Percentiles rank a stretch among this genome's conserved stretches.
Evolutionary conservation across 176 grass and related monocot species (phyloP).

Genomic region (Sorghum bicolor): DNA sequence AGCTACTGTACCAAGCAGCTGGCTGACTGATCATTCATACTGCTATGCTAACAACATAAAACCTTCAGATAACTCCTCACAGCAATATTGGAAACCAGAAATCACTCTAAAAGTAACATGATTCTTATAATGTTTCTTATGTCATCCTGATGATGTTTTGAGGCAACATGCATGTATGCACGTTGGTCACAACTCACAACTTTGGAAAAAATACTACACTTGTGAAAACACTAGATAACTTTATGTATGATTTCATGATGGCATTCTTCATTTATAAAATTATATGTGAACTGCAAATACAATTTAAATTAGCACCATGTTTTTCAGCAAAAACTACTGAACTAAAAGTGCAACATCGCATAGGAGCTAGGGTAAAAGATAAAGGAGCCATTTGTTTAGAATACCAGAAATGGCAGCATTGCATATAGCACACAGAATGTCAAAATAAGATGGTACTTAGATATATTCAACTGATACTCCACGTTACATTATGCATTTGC

Average conservation of each 20-base stretch:
- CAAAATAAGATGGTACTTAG: slow-evolving; percentile 5
- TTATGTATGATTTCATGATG: not conserved
- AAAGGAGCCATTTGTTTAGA: slow-evolving; percentile 4
- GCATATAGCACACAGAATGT: not conserved
- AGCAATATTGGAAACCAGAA: not conserved
- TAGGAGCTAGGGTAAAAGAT: not conserved
- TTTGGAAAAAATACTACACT: slow-evolving; percentile 7
- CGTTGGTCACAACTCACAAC: not conserved
- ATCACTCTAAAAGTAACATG: slow-evolving; percentile 8
- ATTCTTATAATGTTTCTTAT: not conserved
- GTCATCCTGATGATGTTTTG: slow-evolving; percentile 2
- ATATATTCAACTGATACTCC: not conserved
- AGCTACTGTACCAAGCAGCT: slow-evolving; percentile 2
- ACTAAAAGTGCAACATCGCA: slow-evolving; percentile 3
- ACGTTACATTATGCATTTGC: not conserved
- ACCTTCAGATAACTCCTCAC: slow-evolving; percentile 4
- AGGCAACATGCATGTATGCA: not conserved
- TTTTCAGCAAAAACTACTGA: slow-evolving; percentile 22
- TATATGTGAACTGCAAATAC: not conserved
- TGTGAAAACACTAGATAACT: slow-evolving; percentile 4
- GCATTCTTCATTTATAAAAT: not conserved
- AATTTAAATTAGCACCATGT: slow-evolving; percentile 15
- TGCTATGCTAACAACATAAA: slow-evolving; percentile 13
- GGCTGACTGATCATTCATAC: slow-evolving; percentile 15
- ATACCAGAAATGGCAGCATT: not conserved